Percentiles rank a stretch among this genome's conserved stretches.
phyloP scores from a whole-genome alignment of 2,329 filamentous ascomycete species.

The Fusarium xyrophilum region DNA sequence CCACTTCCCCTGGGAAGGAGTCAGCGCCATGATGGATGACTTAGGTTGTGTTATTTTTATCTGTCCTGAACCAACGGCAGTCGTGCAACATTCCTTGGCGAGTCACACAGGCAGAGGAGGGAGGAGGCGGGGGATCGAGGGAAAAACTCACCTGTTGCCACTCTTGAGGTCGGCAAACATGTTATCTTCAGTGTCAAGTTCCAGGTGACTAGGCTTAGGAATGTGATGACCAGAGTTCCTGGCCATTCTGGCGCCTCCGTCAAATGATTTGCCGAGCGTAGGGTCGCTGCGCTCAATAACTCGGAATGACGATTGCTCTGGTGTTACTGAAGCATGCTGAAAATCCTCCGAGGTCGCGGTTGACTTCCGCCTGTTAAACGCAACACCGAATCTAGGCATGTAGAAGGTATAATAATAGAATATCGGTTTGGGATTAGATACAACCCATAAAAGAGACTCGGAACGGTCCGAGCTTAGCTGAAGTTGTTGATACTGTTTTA shows the following conservation, averaged over 20 bases:
- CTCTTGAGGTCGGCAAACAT: conserved; percentile 64
- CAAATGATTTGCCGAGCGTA: conserved; percentile 55
- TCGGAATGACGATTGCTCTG: conserved; percentile 61
- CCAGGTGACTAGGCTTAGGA: conserved; percentile 49
- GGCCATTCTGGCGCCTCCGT: conserved; percentile 55
- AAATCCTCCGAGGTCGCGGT: conserved; percentile 62
- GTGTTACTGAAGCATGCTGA: conserved; percentile 57
- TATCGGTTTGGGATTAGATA: conserved; percentile 34
- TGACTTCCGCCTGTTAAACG: conserved; percentile 67
- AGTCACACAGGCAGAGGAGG: conserved; percentile 29
- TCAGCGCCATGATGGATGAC: conserved; percentile 46
- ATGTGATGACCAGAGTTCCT: conserved; percentile 48
- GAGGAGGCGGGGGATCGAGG: conserved; percentile 10
- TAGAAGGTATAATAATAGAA: conserved; percentile 43
- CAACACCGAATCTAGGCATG: conserved; percentile 69
- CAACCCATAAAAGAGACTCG: conserved; percentile 37
- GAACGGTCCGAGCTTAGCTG: conserved; percentile 8
- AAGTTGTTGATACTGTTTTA: conserved; percentile 18
- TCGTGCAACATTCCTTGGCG: conserved; percentile 30
- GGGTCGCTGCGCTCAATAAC: conserved; percentile 63
- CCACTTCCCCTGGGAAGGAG: conserved; percentile 61
- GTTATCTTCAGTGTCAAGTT: conserved; percentile 61
- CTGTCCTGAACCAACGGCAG: conserved; percentile 26
- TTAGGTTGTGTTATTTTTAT: conserved; percentile 39
- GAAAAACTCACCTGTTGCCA: conserved; percentile 59